Base-by-base conservation (phyloP, 2,329 filamentous ascomycete genomes). In the Trichoderma brevicompactum region DNA sequence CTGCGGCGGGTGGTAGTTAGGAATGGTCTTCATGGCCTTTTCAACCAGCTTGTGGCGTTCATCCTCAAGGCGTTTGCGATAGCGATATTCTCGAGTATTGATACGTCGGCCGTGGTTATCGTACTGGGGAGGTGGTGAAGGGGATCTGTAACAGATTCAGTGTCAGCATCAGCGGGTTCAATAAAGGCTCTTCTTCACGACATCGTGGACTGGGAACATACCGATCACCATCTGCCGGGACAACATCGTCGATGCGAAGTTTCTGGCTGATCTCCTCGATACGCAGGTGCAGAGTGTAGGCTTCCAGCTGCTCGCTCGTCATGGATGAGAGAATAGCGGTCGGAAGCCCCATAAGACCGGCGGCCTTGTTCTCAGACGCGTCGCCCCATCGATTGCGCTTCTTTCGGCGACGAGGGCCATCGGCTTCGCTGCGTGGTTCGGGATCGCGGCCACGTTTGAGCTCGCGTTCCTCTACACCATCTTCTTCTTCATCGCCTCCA, bases 181-280 rank as follows among this genome's bases (percentile, higher is more conserved):
- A n/a, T n/a, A 13, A 52, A 50, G 34, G 6, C 5, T 13, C 5
- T 5, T 34, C 7, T 46, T n/a, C 28, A 23, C 5, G 6, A 9
- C 8, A 34, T 13, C 28, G 38, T 1, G 32, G 1, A 17, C 6
- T 13, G 15, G 28, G n/a, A 41, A 82, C 90, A 72, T 84, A 97
- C 94, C 95, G 89, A 76, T 98, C 94, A 72, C 93, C 94, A 80
- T 98, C 95, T 72, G 92, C 92, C 66, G 95, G 95, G 68, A 99
- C 95, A 63, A 99, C 95, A 84, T 99, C 95, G 81, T 98, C 96
- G 79, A 99, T 99, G 75, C 94, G 91, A 72, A 99, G 88, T 86
- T 99, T 99, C 82, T 99, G 94, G 77, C 93, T 98, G 75, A 99
- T 99, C 80, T 99, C 95, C 79, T 99, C 94, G 75, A 99, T 98